Percentiles rank a stretch among this genome's conserved stretches.
These are phyloP conservation scores for Rhododendron vialii DNA, from an alignment of 148 eudicot species.

Conservation along the genomic window DNA sequence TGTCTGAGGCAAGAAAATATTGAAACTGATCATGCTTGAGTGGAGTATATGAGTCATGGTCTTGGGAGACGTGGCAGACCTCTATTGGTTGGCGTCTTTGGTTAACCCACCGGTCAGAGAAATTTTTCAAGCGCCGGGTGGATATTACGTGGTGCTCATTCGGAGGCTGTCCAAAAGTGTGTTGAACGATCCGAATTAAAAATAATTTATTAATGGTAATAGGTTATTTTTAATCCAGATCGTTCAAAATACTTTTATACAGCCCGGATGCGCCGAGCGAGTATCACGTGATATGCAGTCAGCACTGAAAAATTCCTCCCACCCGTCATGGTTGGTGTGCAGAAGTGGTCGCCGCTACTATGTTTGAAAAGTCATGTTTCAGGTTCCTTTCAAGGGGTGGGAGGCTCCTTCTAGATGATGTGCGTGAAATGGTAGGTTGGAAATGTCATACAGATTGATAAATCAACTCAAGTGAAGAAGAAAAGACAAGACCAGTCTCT, in stretches of 20 bases:
- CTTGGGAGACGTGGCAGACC: neutral
- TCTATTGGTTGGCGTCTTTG: neutral
- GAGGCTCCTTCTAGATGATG: neutral
- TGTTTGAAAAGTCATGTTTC: neutral
- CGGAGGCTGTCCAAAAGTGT: too few species aligned
- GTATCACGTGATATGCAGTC: too few species aligned
- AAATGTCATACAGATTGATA: neutral
- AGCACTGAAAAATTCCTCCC: too few species aligned
- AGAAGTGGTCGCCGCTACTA: neutral
- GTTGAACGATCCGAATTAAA: too few species aligned
- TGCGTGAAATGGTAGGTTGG: neutral
- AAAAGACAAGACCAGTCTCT: too few species aligned
- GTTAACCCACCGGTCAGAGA: too few species aligned
- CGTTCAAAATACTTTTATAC: too few species aligned
- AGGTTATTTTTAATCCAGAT: too few species aligned
- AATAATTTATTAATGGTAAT: too few species aligned
- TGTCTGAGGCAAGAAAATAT: neutral
- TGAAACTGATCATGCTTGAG: neutral
- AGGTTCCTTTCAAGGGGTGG: neutral
- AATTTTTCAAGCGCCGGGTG: too few species aligned
- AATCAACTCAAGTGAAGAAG: neutral
- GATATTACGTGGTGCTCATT: too few species aligned
- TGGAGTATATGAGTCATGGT: neutral
- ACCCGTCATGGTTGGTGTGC: neutral
- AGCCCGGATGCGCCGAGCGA: fast-evolving